Percentiles rank a stretch among this genome's conserved stretches.
Evolutionary conservation across 2,329 filamentous ascomycete genomes (phyloP).

Genomic region (Trichophyton benhamiae): DNA sequence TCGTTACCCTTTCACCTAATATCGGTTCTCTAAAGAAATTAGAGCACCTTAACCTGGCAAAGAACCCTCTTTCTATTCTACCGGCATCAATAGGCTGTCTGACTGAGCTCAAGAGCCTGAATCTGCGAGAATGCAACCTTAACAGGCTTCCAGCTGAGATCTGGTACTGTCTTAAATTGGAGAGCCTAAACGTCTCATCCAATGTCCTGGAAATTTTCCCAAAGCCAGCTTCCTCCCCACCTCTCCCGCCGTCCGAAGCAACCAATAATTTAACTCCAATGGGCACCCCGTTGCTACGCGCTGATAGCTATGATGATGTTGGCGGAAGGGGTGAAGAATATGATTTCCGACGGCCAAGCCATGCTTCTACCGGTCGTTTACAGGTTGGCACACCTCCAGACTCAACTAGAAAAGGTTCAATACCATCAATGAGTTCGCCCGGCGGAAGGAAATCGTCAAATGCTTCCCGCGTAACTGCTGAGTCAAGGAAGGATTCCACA

Average conservation of each 20-base stretch:
- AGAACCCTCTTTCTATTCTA: conserved; percentile 74
- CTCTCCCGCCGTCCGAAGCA: conserved; percentile 40
- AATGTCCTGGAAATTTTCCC: conserved; percentile 87
- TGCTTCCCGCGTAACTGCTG: conserved; percentile 54
- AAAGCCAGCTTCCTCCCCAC: conserved; percentile 58
- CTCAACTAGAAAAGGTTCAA: conserved; percentile 62
- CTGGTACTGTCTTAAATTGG: conserved; percentile 87
- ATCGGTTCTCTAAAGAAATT: conserved; percentile 72
- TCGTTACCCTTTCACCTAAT: conserved; percentile 74
- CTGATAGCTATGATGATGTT: conserved; percentile 68
- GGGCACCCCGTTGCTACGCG: conserved; percentile 37
- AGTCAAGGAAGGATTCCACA: conserved; percentile 73
- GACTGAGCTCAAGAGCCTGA: conserved; percentile 68
- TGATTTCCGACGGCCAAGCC: conserved; percentile 63
- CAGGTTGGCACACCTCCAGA: conserved; percentile 63
- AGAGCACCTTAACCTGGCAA: conserved; percentile 86
- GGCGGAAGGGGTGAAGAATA: conserved; percentile 48
- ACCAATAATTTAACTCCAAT: conserved; percentile 7
- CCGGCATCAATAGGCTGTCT: conserved; percentile 82
- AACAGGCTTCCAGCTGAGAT: conserved; percentile 78
- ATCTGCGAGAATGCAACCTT: conserved; percentile 88
- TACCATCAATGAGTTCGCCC: conserved; percentile 67
- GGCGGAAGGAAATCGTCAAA: conserved; percentile 76
- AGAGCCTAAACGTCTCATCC: conserved; percentile 88
- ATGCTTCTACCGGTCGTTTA: conserved; percentile 63